Percentiles rank a stretch among this genome's conserved stretches.
phyloP scores from a whole-genome alignment of 768 basidiomycete genomes.

The Antrodiella citrinella region DNA sequence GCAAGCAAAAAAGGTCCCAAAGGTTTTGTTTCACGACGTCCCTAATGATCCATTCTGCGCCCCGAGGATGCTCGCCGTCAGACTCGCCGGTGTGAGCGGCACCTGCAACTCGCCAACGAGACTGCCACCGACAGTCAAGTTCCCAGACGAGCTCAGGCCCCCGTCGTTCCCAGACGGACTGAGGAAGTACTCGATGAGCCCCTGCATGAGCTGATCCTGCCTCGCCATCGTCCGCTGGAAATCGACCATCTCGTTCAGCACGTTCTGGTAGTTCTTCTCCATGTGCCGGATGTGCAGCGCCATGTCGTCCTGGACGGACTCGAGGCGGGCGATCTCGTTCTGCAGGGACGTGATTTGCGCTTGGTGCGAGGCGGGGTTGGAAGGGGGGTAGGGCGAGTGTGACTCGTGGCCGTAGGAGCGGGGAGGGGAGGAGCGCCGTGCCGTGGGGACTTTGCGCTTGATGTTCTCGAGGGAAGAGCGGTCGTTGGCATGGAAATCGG shows the following conservation, averaged over 20 bases:
- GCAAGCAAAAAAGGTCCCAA: neutral
- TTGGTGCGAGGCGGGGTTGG: neutral
- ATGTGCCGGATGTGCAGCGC: conserved; percentile 44
- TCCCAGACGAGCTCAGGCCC: neutral
- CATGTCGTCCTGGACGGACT: conserved; percentile 40
- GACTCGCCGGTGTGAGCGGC: neutral
- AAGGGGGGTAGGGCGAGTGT: neutral
- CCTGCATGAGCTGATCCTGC: conserved; percentile 77
- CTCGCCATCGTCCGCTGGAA: conserved; percentile 70
- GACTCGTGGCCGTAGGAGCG: neutral
- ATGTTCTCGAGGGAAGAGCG: conserved; percentile 53
- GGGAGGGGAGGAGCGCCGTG: conserved; percentile 68
- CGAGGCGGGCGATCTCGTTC: neutral
- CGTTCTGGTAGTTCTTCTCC: conserved; percentile 55
- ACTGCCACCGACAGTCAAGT: neutral
- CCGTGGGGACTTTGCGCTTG: conserved; percentile 45
- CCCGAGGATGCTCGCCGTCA: neutral
- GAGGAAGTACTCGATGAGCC: conserved; percentile 71
- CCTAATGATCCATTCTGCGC: neutral
- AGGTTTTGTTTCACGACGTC: neutral
- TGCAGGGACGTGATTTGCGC: conserved; percentile 28
- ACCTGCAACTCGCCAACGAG: neutral
- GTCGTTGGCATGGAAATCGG: conserved; percentile 40
- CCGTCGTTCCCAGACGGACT: conserved; percentile 46
- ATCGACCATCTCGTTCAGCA: conserved; percentile 60